A percentile compares a stretch with the other conserved stretches of the same genome.
Conservation (phyloP, 768 basidiomycete genomes). For the Leucogyrophana mollusca region DNA sequence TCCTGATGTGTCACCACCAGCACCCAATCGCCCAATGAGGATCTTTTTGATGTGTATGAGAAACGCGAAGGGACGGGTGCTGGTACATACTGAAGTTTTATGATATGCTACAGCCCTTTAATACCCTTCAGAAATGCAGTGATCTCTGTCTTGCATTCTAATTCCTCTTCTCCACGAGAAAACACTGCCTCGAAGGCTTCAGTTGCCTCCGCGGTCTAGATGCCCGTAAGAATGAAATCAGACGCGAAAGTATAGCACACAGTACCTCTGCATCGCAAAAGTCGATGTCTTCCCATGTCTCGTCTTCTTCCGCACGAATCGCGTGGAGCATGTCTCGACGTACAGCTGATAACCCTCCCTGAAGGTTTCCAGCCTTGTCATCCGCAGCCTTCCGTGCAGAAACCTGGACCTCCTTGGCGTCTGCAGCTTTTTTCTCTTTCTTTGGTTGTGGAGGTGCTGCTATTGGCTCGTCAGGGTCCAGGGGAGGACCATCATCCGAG, state of each 20-base stretch:
- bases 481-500: slow-evolving; percentile 76
- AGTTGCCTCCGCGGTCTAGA: slow-evolving; percentile 57
- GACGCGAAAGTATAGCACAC: neutral
- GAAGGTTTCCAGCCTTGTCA: slow-evolving; percentile 54
- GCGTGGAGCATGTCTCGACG: slow-evolving; percentile 75
- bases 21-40: too few species aligned
- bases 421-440: slow-evolving; percentile 61
- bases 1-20: too few species aligned
- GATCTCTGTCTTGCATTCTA: slow-evolving; percentile 57
- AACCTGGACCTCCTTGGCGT: slow-evolving; percentile 76
- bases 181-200: slow-evolving; percentile 61
- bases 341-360: slow-evolving; percentile 66
- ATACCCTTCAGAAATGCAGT: slow-evolving; percentile 59
- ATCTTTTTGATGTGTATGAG: too few species aligned
- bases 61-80: too few species aligned
- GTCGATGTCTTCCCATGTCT: slow-evolving; percentile 67
- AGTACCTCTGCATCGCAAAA: slow-evolving; percentile 67
- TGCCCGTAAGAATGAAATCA: slow-evolving; percentile 10
- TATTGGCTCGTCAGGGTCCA: slow-evolving; percentile 71
- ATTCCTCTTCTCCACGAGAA: slow-evolving; percentile 48
- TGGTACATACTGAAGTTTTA: too few species aligned
- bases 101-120: slow-evolving; percentile 41
- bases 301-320: slow-evolving; percentile 78
- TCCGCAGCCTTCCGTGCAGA: slow-evolving; percentile 65
- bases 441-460: slow-evolving; percentile 39